phyloP scores from a whole-genome alignment of 352 stramenopile species.

The Pythium volutum region DNA sequence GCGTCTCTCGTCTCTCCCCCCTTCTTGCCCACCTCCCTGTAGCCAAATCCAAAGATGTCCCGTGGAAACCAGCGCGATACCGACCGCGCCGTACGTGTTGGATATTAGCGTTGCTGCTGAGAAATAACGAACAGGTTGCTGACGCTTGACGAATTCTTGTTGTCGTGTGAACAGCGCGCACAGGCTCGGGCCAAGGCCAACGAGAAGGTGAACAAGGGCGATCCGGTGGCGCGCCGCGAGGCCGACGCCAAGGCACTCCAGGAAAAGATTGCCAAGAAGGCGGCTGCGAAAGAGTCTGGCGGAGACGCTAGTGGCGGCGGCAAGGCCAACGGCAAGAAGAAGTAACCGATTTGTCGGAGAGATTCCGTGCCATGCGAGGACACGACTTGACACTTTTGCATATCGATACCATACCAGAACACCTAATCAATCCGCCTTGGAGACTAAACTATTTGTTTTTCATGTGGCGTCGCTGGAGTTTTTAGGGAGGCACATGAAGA shows the following conservation, averaged over 20 bases:
- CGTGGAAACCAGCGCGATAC: constrained; percentile 80
- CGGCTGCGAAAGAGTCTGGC: constrained; percentile 53
- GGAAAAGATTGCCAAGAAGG: constrained; percentile 80
- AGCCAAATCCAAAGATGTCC: constrained; percentile 43
- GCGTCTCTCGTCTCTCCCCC: background rate
- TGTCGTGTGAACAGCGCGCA: constrained; percentile 42
- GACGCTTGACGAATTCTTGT: background rate
- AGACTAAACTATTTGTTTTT: background rate
- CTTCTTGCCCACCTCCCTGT: background rate
- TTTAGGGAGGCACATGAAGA: background rate
- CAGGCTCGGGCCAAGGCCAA: constrained; percentile 49
- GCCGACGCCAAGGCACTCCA: constrained; percentile 76
- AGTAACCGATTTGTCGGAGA: background rate
- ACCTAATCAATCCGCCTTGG: no score
- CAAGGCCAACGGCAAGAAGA: constrained; percentile 21
- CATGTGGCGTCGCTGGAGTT: no score
- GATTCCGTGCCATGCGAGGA: background rate
- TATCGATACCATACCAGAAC: no score
- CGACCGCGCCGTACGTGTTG: constrained; percentile 66
- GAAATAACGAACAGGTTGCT: background rate
- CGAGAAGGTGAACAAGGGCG: constrained; percentile 32
- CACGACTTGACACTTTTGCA: background rate
- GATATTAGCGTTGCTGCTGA: background rate
- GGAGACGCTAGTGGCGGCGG: constrained; percentile 27
- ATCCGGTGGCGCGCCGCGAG: constrained; percentile 59